Conservation (phyloP, 1,284 basidiomycete genomes). For the Tylopilus orsonianus region DNA sequence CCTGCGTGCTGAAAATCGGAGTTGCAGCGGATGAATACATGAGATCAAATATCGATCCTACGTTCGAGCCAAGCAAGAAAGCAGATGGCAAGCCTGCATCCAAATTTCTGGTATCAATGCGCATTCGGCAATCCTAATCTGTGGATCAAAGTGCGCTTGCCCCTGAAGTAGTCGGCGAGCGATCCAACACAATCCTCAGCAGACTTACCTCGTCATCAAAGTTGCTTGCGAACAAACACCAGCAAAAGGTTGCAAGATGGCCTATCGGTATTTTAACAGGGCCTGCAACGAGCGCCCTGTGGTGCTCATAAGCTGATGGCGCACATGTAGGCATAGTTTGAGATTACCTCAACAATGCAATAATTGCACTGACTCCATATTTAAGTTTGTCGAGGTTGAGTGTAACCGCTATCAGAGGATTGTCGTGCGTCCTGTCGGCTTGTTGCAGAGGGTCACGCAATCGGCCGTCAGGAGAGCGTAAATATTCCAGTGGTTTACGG, state of each 20-base stretch:
- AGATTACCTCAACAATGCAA: constrained; percentile 52
- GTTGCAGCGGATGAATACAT: constrained; percentile 6
- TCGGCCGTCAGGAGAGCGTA: constrained; percentile 13
- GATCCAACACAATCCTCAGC: constrained; percentile 7
- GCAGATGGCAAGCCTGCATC: constrained; percentile 50
- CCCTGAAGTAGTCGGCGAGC: constrained; percentile 35
- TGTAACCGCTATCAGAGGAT: constrained; percentile 46
- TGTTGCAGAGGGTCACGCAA: constrained; percentile 7
- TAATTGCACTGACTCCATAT: constrained; percentile 51
- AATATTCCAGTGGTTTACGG: constrained; percentile 10
- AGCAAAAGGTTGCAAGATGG: constrained; percentile 48
- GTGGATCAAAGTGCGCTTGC: constrained; percentile 49
- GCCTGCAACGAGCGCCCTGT: constrained; percentile 58
- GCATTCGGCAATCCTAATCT: constrained; percentile 52
- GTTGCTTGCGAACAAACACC: constrained; percentile 56
- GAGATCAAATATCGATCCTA: constrained; percentile 29
- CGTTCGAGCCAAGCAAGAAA: constrained; percentile 51
- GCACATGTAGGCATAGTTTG: not conserved
- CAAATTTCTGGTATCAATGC: constrained; percentile 55
- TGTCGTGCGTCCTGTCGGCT: constrained; percentile 24
- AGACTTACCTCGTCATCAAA: constrained; percentile 49
- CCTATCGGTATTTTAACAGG: constrained; percentile 78
- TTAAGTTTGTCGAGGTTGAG: constrained; percentile 60
- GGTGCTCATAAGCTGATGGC: constrained; percentile 5
- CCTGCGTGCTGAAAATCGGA: constrained; percentile 43